Evolutionary conservation across 768 basidiomycete genomes (phyloP).

Genomic region (Mycena vulgaris): DNA sequence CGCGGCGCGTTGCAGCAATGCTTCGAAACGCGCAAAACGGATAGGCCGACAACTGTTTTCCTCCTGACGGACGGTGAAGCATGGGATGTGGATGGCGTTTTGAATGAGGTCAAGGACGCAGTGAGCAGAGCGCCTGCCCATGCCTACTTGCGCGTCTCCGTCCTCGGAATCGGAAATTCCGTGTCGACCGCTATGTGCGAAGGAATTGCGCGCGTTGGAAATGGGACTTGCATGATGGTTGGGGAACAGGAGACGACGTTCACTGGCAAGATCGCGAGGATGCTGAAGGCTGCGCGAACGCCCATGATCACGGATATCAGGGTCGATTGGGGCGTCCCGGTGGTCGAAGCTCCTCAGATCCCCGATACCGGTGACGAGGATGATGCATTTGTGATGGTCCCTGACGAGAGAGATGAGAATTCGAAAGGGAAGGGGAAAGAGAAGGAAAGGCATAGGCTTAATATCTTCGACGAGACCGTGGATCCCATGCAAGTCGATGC

Average conservation of each 20-base stretch:
- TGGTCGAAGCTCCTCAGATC: background rate
- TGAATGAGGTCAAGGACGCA: constrained; percentile 34
- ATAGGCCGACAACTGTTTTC: constrained; percentile 57
- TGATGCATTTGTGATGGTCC: constrained; percentile 31
- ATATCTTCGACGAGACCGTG: constrained; percentile 32
- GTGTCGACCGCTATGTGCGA: constrained; percentile 59
- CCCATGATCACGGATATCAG: constrained; percentile 51
- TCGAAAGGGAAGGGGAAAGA: no score
- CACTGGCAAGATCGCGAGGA: constrained; percentile 54
- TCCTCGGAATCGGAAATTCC: constrained; percentile 59
- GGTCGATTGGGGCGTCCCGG: constrained; percentile 53
- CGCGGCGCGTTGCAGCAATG: constrained; percentile 48
- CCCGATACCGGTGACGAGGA: background rate
- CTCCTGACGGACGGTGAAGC: constrained; percentile 62
- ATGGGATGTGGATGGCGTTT: constrained; percentile 30
- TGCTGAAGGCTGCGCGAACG: constrained; percentile 58
- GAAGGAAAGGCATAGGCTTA: background rate
- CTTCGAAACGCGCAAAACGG: constrained; percentile 44
- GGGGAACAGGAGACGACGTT: constrained; percentile 50
- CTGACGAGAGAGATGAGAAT: background rate
- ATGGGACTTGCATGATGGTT: constrained; percentile 57
- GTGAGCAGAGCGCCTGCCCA: constrained; percentile 39
- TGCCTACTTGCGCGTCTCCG: constrained; percentile 56
- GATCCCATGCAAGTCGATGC: constrained; percentile 30
- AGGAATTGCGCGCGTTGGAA: no score